These are phyloP conservation scores for Fusarium keratoplasticum DNA, from an alignment of 2,329 filamentous ascomycete genomes.

Conservation along the genomic window DNA sequence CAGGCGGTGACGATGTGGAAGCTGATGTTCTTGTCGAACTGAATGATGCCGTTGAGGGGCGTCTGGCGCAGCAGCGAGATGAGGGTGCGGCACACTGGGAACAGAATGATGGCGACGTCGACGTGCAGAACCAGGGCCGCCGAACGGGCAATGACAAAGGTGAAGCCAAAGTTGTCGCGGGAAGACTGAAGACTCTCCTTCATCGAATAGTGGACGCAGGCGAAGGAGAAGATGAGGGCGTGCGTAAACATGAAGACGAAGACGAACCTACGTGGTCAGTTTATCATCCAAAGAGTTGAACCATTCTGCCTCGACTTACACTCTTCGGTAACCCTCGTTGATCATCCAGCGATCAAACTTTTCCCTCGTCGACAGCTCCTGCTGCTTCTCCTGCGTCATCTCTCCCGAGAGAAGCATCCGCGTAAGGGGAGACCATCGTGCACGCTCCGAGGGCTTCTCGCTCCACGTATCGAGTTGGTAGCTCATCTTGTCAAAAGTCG, in stretches of 20 bases:
- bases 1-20: conserved; percentile 88
- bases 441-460: conserved; percentile 70
- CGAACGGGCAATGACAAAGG: conserved; percentile 80
- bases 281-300: not conserved
- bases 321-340: conserved; percentile 84
- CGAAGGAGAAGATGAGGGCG: conserved; percentile 81
- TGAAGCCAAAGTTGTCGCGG: conserved; percentile 77
- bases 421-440: conserved; percentile 85
- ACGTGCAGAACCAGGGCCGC: conserved; percentile 83
- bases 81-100: conserved; percentile 86
- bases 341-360: conserved; percentile 90
- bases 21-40: conserved; percentile 90
- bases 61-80: conserved; percentile 85
- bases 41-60: conserved; percentile 85
- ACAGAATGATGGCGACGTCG: conserved; percentile 81
- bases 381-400: conserved; percentile 80
- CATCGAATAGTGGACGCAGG: conserved; percentile 81
- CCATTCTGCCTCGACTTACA: conserved; percentile 63
- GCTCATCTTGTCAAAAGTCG: conserved; percentile 37
- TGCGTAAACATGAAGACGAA: conserved; percentile 80
- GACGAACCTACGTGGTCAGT: conserved; percentile 66
- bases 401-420: conserved; percentile 86
- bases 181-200: conserved; percentile 79
- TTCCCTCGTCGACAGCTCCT: conserved; percentile 75
- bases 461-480: conserved; percentile 43